Evolutionary conservation across 192 early-diverging fungal genomes (phyloP).

Genomic region (Linnemannia zychae): DNA sequence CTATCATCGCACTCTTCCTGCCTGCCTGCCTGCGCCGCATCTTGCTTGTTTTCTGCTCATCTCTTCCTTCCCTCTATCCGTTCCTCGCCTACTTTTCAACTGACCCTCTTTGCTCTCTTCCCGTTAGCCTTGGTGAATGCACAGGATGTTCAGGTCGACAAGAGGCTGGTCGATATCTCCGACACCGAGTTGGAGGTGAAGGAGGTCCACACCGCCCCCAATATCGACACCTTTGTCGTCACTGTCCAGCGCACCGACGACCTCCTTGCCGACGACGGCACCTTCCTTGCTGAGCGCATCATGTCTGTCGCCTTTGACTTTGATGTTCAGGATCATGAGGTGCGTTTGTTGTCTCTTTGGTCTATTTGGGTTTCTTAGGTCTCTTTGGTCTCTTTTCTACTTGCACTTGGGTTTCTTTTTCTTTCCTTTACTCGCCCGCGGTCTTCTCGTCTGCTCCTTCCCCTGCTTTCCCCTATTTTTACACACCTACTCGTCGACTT

Average conservation of each 20-base stretch:
- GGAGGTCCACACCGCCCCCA: constrained; percentile 42
- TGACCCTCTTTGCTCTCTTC: not conserved
- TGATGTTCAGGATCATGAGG: constrained; percentile 67
- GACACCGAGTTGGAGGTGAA: constrained; percentile 51
- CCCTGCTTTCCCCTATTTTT: not conserved
- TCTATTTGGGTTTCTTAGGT: not conserved
- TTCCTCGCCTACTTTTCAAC: not conserved
- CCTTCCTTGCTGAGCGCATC: constrained; percentile 67
- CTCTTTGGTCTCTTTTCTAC: not conserved
- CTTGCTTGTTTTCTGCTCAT: too few relatives aligned
- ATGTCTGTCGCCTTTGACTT: constrained; percentile 71
- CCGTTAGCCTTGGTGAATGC: constrained; percentile 39
- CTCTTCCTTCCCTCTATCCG: not conserved
- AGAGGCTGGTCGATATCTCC: constrained; percentile 56
- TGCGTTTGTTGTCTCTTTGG: constrained; percentile 17
- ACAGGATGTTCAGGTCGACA: constrained; percentile 44
- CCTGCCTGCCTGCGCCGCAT: too few relatives aligned
- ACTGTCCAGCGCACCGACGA: constrained; percentile 71
- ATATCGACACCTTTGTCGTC: constrained; percentile 64
- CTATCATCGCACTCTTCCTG: too few relatives aligned
- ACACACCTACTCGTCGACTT: not conserved
- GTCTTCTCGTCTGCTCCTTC: not conserved
- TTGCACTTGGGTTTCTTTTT: not conserved
- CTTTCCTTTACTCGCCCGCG: not conserved
- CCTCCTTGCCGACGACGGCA: constrained; percentile 68